phyloP scores from a whole-genome alignment of 306 rosid genomes.

The Sphenostylis stenocarpa region DNA sequence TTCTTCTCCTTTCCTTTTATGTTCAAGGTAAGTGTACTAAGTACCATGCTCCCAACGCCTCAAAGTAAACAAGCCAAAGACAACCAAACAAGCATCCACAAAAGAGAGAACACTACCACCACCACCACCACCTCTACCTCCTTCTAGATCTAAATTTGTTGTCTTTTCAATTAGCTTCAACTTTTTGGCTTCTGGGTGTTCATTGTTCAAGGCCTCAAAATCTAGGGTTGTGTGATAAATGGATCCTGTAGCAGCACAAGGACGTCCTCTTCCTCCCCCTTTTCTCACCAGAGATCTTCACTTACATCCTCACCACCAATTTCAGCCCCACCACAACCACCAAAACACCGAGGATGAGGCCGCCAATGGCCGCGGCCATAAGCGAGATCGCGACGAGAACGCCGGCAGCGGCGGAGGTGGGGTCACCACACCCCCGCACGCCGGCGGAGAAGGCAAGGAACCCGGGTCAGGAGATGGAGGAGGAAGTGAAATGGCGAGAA shows the following conservation, averaged over 20 bases:
- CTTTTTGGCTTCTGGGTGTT: neutral
- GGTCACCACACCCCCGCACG: neutral
- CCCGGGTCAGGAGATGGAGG: conserved; percentile 36
- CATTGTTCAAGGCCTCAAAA: neutral
- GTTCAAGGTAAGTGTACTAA: conserved; percentile 36
- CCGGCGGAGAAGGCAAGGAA: conserved; percentile 39
- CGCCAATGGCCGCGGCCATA: conserved; percentile 54
- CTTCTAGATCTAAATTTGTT: conserved; percentile 24
- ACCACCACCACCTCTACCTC: too few relatives aligned
- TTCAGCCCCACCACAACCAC: conserved; percentile 52
- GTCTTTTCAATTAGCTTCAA: neutral
- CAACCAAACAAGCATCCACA: neutral
- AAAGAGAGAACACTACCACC: neutral
- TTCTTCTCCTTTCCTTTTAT: neutral
- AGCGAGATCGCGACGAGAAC: conserved; percentile 63
- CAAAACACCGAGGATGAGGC: conserved; percentile 56
- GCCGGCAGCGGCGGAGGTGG: neutral
- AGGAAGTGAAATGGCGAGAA: conserved; percentile 42
- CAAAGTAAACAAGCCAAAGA: conserved; percentile 12
- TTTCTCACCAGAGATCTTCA: conserved; percentile 83
- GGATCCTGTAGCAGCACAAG: conserved; percentile 90
- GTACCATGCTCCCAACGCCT: conserved; percentile 28
- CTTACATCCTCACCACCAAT: conserved; percentile 70
- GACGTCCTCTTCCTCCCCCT: conserved; percentile 84
- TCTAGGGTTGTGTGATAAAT: conserved; percentile 42